phyloP scores from a whole-genome alignment of 176 grass and related monocot species.

The Bromus sterilis region DNA sequence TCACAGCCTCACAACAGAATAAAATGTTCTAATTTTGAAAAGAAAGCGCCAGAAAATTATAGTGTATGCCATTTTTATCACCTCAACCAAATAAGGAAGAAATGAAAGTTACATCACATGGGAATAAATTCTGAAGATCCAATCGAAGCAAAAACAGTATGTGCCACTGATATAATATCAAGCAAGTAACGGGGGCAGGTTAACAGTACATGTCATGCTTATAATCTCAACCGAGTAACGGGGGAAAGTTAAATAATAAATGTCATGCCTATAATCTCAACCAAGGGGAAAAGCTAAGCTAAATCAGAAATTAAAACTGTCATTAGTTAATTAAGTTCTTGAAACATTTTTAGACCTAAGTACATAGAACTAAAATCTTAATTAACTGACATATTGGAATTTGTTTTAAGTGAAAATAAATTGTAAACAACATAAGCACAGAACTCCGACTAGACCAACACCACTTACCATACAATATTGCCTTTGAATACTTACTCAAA shows the following conservation, averaged over 20 bases:
- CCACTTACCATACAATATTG: not conserved
- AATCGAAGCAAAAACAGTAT: no score
- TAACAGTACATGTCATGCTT: no score
- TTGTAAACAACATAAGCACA: not conserved
- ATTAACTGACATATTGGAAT: not conserved
- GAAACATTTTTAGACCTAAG: no score
- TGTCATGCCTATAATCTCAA: not conserved
- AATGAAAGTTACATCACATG: not conserved
- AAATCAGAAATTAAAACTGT: not conserved
- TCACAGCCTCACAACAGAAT: not conserved
- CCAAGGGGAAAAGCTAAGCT: not conserved
- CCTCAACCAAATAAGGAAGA: not conserved
- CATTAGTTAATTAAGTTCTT: not conserved
- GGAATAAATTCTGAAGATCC: no score
- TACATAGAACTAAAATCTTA: not conserved
- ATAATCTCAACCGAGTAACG: not conserved
- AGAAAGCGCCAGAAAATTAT: not conserved
- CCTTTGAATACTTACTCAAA: not conserved
- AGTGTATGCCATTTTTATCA: not conserved
- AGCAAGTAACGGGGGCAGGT: no score
- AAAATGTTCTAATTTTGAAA: not conserved
- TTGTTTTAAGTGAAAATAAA: not conserved
- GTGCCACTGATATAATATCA: no score
- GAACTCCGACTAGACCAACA: not conserved
- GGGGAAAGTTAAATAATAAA: not conserved